Base-by-base conservation (phyloP, 2,329 filamentous ascomycete genomes). In the Monilinia laxa region DNA sequence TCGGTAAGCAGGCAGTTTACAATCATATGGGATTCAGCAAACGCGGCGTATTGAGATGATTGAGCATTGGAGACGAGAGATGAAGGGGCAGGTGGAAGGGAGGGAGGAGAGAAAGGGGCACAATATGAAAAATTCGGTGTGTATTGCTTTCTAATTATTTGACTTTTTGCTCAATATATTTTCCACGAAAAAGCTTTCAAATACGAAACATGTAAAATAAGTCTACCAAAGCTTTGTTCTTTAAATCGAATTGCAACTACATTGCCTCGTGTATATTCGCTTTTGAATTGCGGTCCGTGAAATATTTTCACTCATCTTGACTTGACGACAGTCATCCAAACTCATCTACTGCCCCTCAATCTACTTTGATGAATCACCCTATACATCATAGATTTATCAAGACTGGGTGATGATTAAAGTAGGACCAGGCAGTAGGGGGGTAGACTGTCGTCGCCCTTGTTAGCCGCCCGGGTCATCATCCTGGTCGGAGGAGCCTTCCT, bases 381-480 rank as follows among this genome's bases (percentile, higher is more conserved):
- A 25, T 51, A 35, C 10, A 38, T 18, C 12, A 12, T 38, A 12
- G 4, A 51, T 23, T n/a, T n/a, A 38, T 49, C 62, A 56, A 69
- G 67, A 25, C 42, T 68, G 70, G 59, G 68, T 62, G 68, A 66
- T 71, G 72, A 68, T 73, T 52, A 54, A 67, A 57, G 66, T 71
- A 70, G 72, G 73, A 75, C 69, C 72, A 87, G 84, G 81, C 80
- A 83, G 69, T 84, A 35, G 88, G 87, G 85, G 86, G 84, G 84
- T 85, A 84, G 83, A 84, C 84, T 83, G 83, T 82, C 84, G 84
- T 83, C 82, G 76, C 81, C 80, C 71, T 74, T 74, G 81, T 81
- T 82, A 85, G 75, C 86, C 86, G 73, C 90, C 87, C 73, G 90
- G 86, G 71, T 85, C 84, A 66, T 88, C 86, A 76, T 84, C 82